A percentile compares a stretch with the other conserved stretches of the same genome.
phyloP scores from a whole-genome alignment of 2,329 filamentous ascomycete species.

The Diaporthe humulicola region DNA sequence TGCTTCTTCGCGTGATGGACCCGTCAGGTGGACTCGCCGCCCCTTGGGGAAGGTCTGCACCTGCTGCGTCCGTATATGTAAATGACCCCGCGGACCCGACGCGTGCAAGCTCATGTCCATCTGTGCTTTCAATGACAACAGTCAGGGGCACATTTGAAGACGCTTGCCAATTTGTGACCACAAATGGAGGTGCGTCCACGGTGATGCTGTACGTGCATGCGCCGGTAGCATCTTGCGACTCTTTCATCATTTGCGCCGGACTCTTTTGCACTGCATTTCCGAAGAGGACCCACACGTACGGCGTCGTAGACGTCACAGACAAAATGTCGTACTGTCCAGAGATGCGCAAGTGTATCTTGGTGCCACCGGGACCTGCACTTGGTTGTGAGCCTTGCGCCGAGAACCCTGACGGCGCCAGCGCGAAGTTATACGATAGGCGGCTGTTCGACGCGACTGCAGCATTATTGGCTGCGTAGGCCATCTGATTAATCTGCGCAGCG shows the following conservation, averaged over 20 bases:
- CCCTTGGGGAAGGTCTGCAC: slow-evolving; percentile 45
- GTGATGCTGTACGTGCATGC: slow-evolving; percentile 79
- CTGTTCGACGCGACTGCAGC: slow-evolving; percentile 53
- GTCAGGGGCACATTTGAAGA: slow-evolving; percentile 66
- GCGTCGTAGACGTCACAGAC: slow-evolving; percentile 65
- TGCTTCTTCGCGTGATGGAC: slow-evolving; percentile 42
- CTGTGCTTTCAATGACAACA: slow-evolving; percentile 65
- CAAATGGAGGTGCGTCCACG: slow-evolving; percentile 75
- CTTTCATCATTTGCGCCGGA: slow-evolving; percentile 74
- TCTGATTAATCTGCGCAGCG: slow-evolving; percentile 65
- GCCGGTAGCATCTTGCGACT: slow-evolving; percentile 67
- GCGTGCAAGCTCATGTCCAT: slow-evolving; percentile 67
- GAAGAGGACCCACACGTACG: slow-evolving; percentile 78
- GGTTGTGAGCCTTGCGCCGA: slow-evolving; percentile 75
- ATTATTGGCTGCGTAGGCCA: slow-evolving; percentile 72
- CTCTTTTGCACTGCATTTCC: slow-evolving; percentile 76
- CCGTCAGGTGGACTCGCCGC: slow-evolving; percentile 54
- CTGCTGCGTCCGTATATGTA: slow-evolving; percentile 51
- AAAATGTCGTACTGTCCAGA: slow-evolving; percentile 81
- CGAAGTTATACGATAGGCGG: slow-evolving; percentile 65
- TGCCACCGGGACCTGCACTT: slow-evolving; percentile 75
- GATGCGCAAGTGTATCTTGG: slow-evolving; percentile 80
- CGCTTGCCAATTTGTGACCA: slow-evolving; percentile 63
- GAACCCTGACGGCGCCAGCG: slow-evolving; percentile 72
- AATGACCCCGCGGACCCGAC: slow-evolving; percentile 60